Base-by-base conservation (phyloP, 148 eudicot species). In the Salicornia ramosissima region DNA sequence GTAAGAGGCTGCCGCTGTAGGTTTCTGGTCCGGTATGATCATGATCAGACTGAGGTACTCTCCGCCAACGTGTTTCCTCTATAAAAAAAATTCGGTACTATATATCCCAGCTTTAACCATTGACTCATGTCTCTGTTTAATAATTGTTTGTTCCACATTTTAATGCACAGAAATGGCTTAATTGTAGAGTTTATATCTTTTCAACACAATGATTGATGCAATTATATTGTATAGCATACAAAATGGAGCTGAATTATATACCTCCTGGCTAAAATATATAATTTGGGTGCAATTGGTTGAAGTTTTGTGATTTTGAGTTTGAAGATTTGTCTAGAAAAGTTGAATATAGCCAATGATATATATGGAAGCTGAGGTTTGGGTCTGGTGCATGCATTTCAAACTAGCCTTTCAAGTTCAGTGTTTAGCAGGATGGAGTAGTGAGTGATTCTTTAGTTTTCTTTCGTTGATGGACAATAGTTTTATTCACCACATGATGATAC, bases 1-100 rank as follows among this genome's bases (percentile, higher is more conserved):
- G 80, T 91, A 58, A 91, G 99, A 77, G 99, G 99, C 64, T 94
- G 99, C 46, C 97, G 98, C 49, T 94, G 98, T 81, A 86, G 98
- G 78, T 90, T 94, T 72, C 79, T 90, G 74, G 98, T 94, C 71
- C 96, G 98, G 42, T 94, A 87, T 77, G 98, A 90, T 82, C 97
- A 94, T 82, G 98, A 94, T 81, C 96, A 85, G 57, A 82, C 96
- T 74, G 98, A 94, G 97, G 98, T 94, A 85, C 62, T 36, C 49
- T 30, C 56, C 52, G 6, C 53, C 28, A 50, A 29, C 14, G 1
- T 8, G 31, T 39, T 52, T 12, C 43, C 61, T 24, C 46, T 43
- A 16, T 12, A 18, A 77, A 30, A 47, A 9, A 24, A 71, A 4
- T 64, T 69, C 3, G 15, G 1, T 29, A 15, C 19, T 12, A 26